phyloP scores from a whole-genome alignment of 2,329 filamentous ascomycete genomes.

The Diaporthe destruens region DNA sequence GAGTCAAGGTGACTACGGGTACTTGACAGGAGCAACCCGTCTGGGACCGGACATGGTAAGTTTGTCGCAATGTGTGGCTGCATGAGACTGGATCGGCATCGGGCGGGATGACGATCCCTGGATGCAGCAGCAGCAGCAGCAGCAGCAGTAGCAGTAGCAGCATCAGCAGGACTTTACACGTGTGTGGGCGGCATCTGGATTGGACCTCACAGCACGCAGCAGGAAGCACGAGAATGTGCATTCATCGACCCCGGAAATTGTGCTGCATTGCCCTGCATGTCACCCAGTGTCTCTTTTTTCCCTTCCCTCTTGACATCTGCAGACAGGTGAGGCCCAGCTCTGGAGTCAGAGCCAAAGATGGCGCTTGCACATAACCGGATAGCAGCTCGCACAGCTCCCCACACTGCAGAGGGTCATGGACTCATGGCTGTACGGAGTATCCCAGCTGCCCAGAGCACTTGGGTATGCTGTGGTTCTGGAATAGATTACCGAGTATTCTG shows the following conservation, averaged over 20 bases:
- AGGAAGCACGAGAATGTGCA: background rate
- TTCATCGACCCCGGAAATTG: background rate
- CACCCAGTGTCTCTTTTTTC: background rate
- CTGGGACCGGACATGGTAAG: conserved; percentile 13
- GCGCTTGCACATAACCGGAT: conserved; percentile 38
- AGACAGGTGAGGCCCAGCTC: background rate
- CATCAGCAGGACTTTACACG: background rate
- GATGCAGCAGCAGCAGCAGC: background rate
- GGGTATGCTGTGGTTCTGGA: background rate
- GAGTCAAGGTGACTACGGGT: background rate
- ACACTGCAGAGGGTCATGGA: background rate
- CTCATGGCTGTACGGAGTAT: too few relatives aligned
- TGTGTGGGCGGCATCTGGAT: background rate
- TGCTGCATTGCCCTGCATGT: conserved; percentile 1
- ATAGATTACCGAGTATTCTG: background rate
- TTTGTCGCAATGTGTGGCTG: conserved; percentile 7
- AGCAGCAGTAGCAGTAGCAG: background rate
- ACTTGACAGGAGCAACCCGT: background rate
- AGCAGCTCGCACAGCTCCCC: conserved; percentile 37
- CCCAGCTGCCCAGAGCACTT: too few relatives aligned
- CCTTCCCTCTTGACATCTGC: background rate
- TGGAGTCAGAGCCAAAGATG: background rate
- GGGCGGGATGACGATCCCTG: conserved; percentile 8
- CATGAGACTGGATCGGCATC: conserved; percentile 8
- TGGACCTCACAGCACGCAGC: background rate